Conservation (phyloP, 148 eudicot genomes). For the Amaranthus palmeri region DNA sequence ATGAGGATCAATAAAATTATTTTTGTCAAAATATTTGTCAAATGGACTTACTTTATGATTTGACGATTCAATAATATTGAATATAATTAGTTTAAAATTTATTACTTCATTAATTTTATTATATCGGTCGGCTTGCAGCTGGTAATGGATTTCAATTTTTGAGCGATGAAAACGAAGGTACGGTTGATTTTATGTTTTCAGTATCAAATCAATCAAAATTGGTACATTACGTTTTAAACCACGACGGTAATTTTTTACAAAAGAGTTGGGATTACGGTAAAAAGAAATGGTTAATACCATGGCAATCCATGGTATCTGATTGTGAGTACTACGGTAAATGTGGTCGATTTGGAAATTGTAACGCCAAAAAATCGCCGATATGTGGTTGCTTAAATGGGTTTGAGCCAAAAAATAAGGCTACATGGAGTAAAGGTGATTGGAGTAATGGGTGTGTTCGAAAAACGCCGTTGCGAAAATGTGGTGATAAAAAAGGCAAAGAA, state of each 20-base stretch:
- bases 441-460: slow-evolving; percentile 45
- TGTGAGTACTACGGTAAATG: slow-evolving; percentile 13
- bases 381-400: slow-evolving; percentile 8
- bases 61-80: too few relatives aligned
- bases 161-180: too few relatives aligned
- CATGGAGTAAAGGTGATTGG: slow-evolving; percentile 47
- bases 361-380: background rate
- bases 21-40: too few relatives aligned
- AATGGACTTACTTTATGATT: too few relatives aligned
- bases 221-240: slow-evolving; percentile 11
- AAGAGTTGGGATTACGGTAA: slow-evolving; percentile 11
- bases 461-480: slow-evolving; percentile 31
- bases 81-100: too few relatives aligned
- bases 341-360: background rate
- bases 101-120: too few relatives aligned
- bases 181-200: too few relatives aligned
- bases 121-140: too few relatives aligned
- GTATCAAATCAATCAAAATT: slow-evolving; percentile 9
- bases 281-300: slow-evolving; percentile 13
- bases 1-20: too few relatives aligned
- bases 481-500: slow-evolving; percentile 9
- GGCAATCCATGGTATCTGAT: slow-evolving; percentile 16
- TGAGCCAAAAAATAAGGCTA: slow-evolving; percentile 27
- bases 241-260: slow-evolving; percentile 21
- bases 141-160: too few relatives aligned